Conservation (phyloP, 495 filamentous ascomycete species). For the Penicillium cosmopolitanum region DNA sequence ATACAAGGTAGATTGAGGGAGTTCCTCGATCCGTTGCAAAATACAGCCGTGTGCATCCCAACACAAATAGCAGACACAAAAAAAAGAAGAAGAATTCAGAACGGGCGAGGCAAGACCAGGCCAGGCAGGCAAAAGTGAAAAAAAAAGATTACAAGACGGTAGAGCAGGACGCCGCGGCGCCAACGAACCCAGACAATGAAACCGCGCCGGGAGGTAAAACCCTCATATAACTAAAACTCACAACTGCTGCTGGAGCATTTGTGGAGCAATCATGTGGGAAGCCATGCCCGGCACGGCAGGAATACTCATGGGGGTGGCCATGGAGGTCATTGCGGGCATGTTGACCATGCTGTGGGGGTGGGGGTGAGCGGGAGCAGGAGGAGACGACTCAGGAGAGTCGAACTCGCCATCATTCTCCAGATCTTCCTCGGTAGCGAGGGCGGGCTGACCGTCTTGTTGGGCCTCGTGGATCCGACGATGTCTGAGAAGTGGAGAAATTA, state of each 20-base stretch:
- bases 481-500: slow-evolving; percentile 45
- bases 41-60: slow-evolving; percentile 8
- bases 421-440: slow-evolving; percentile 71
- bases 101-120: slow-evolving; percentile 1
- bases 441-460: slow-evolving; percentile 65
- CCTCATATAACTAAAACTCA: slow-evolving; percentile 23
- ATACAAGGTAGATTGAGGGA: slow-evolving; percentile 13
- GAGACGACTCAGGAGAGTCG: slow-evolving; percentile 70
- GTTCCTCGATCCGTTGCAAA: slow-evolving; percentile 3
- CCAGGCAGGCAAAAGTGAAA: slow-evolving; percentile 6
- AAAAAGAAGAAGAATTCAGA: slow-evolving; percentile 14
- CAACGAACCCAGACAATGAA: slow-evolving; percentile 21
- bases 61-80: slow-evolving; percentile 3
- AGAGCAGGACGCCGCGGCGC: slow-evolving; percentile 14
- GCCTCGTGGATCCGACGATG: slow-evolving; percentile 96
- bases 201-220: not conserved
- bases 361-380: slow-evolving; percentile 41
- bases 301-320: slow-evolving; percentile 44
- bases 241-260: slow-evolving; percentile 52
- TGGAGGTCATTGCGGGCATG: slow-evolving; percentile 43
- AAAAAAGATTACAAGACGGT: slow-evolving; percentile 5
- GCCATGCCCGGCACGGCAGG: slow-evolving; percentile 42
- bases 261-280: slow-evolving; percentile 50
- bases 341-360: slow-evolving; percentile 33
- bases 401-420: slow-evolving; percentile 76